phyloP scores from a whole-genome alignment of 2,329 filamentous ascomycete genomes.

The Nemania bipapillata region DNA sequence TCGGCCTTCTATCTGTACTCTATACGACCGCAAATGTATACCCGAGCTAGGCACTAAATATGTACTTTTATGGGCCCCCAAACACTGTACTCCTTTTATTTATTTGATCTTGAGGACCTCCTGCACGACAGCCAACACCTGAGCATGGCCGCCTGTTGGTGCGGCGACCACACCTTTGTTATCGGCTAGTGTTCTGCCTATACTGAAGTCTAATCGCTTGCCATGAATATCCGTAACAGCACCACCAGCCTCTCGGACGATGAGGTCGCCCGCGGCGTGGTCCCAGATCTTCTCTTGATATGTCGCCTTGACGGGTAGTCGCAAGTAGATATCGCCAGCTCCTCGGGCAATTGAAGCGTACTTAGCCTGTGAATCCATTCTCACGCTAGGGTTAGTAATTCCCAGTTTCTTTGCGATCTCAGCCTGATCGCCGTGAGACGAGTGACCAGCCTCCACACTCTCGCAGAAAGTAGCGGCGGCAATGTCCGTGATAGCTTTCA shows the following conservation, averaged over 20 bases:
- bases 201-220: constrained; percentile 84
- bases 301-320: constrained; percentile 82
- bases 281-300: constrained; percentile 99
- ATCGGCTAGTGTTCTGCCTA: constrained; percentile 83
- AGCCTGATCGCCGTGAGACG: constrained; percentile 86
- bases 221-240: constrained; percentile 90
- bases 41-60: constrained; percentile 41
- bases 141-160: constrained; percentile 76
- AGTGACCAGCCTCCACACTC: constrained; percentile 93
- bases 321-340: constrained; percentile 92
- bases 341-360: constrained; percentile 95
- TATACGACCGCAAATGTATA: constrained; percentile 43
- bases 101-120: constrained; percentile 71
- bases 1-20: constrained; percentile 44
- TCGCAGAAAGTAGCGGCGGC: constrained; percentile 91
- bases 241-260: constrained; percentile 93
- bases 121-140: constrained; percentile 84
- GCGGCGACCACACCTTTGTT: constrained; percentile 97
- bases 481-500: constrained; percentile 81
- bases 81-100: constrained; percentile 26
- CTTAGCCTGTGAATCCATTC: constrained; percentile 98
- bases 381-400: constrained; percentile 87
- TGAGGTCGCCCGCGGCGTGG: constrained; percentile 92
- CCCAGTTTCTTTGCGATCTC: constrained; percentile 84
- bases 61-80: constrained; percentile 45